Evolutionary conservation across 1,284 basidiomycete species (phyloP).

Genomic region (Omphalotus olearius): DNA sequence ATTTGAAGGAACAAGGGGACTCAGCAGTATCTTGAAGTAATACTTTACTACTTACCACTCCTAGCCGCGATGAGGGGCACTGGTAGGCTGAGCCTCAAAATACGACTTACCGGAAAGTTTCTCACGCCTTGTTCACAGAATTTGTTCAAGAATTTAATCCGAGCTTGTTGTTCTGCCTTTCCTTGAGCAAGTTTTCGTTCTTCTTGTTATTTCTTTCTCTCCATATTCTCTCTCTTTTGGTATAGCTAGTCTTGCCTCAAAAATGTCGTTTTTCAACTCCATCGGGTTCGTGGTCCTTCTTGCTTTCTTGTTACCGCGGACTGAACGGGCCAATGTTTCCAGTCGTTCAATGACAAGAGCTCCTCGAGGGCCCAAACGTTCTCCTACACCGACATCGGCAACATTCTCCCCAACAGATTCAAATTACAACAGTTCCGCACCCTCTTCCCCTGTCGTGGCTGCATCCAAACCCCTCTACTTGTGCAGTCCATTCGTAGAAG

Average conservation of each 20-base stretch:
- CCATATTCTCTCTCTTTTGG: background rate
- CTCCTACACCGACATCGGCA: slow-evolving; percentile 67
- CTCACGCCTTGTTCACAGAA: background rate
- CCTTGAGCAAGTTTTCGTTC: background rate
- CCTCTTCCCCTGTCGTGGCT: slow-evolving; percentile 34
- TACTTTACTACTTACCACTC: too few species aligned
- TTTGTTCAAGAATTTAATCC: background rate
- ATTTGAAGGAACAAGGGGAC: too few species aligned
- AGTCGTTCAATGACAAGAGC: slow-evolving; percentile 71
- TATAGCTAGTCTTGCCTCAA: background rate
- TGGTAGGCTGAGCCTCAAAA: too few species aligned
- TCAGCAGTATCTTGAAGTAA: too few species aligned
- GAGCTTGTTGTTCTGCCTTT: background rate
- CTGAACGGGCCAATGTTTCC: background rate
- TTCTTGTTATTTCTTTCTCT: background rate
- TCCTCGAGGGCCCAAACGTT: slow-evolving; percentile 59
- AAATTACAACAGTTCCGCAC: slow-evolving; percentile 31
- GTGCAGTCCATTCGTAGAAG: slow-evolving; percentile 95
- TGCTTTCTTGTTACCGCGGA: background rate
- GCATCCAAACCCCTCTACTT: slow-evolving; percentile 76
- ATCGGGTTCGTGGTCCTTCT: slow-evolving; percentile 49
- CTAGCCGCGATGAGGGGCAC: too few species aligned
- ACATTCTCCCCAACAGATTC: slow-evolving; percentile 48
- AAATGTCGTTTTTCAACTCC: slow-evolving; percentile 77
- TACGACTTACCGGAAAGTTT: too few species aligned